phyloP scores from a whole-genome alignment of 1,139 yeast genomes.

The Suhomyces maxii region DNA sequence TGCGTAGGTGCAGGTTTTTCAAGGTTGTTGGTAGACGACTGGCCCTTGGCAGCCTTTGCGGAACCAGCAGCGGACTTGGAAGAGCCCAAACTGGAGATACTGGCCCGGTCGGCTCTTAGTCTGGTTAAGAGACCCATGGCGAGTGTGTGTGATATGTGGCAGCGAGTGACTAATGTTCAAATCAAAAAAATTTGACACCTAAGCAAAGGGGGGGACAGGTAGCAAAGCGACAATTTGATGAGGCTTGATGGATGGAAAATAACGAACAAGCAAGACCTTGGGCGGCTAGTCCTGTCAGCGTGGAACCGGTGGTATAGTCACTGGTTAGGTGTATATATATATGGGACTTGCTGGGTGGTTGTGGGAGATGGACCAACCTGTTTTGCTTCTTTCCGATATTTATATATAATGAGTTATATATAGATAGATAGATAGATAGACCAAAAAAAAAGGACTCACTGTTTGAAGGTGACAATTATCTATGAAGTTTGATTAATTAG shows the following conservation, averaged over 20 bases:
- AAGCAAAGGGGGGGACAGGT: neutral
- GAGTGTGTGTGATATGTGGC: neutral
- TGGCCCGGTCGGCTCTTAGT: slow-evolving; percentile 15
- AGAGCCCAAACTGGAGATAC: slow-evolving; percentile 5
- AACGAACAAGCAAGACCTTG: too few species aligned
- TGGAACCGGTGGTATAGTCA: too few species aligned
- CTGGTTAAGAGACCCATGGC: slow-evolving; percentile 24
- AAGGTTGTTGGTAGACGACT: slow-evolving; percentile 9
- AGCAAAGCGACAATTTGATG: neutral
- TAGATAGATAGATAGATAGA: too few species aligned
- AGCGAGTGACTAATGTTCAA: neutral
- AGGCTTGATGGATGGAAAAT: neutral
- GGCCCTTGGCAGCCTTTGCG: slow-evolving; percentile 4
- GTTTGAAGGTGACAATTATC: too few species aligned
- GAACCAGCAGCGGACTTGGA: slow-evolving; percentile 3
- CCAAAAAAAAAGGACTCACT: too few species aligned
- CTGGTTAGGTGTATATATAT: too few species aligned
- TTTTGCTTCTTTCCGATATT: neutral
- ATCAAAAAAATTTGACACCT: neutral
- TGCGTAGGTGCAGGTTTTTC: slow-evolving; percentile 13
- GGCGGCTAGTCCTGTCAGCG: too few species aligned
- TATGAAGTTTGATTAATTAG: neutral
- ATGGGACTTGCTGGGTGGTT: too few species aligned
- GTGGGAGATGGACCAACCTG: too few species aligned
- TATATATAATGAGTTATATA: too few species aligned